Evolutionary conservation across 345 rosid genomes (phyloP).

Genomic region (Arabis alpina): DNA sequence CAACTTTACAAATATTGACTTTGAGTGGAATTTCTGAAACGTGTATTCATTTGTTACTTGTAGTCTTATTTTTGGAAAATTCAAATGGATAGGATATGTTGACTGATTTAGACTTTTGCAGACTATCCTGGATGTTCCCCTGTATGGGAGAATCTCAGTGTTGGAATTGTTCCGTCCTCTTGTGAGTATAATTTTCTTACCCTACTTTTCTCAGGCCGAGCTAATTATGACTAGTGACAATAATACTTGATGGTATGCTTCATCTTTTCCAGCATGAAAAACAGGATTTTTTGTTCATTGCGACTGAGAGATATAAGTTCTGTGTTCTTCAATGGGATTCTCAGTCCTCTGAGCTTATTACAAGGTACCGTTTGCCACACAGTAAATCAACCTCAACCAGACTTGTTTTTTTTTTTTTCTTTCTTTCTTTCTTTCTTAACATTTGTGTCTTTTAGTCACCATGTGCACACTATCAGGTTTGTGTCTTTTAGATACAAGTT

Average conservation of each 20-base stretch:
- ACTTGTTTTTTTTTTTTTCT: too few relatives aligned
- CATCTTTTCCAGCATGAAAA: conserved; percentile 72
- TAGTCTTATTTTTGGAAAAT: not conserved
- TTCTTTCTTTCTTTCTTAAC: too few relatives aligned
- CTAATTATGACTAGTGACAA: conserved; percentile 15
- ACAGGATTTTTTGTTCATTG: conserved; percentile 87
- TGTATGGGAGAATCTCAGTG: conserved; percentile 93
- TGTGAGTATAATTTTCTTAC: conserved; percentile 54
- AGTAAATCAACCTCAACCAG: too few relatives aligned
- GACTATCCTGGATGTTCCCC: conserved; percentile 90
- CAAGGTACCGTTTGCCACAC: conserved; percentile 64
- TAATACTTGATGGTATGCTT: conserved; percentile 22
- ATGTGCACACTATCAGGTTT: not conserved
- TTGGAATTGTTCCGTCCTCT: conserved; percentile 91
- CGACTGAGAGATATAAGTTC: conserved; percentile 86
- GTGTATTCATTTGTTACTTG: too few relatives aligned
- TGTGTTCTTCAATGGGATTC: conserved; percentile 97
- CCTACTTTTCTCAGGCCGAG: not conserved
- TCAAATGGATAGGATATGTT: not conserved
- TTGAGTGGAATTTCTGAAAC: too few relatives aligned
- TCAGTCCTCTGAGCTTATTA: conserved; percentile 78
- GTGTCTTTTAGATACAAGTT: conserved; percentile 2
- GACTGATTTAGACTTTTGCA: conserved; percentile 44
- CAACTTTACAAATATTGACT: too few relatives aligned
- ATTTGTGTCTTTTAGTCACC: conserved; percentile 16